phyloP scores from a whole-genome alignment of 2,329 filamentous ascomycete genomes.

The Alternaria gansuensis region DNA sequence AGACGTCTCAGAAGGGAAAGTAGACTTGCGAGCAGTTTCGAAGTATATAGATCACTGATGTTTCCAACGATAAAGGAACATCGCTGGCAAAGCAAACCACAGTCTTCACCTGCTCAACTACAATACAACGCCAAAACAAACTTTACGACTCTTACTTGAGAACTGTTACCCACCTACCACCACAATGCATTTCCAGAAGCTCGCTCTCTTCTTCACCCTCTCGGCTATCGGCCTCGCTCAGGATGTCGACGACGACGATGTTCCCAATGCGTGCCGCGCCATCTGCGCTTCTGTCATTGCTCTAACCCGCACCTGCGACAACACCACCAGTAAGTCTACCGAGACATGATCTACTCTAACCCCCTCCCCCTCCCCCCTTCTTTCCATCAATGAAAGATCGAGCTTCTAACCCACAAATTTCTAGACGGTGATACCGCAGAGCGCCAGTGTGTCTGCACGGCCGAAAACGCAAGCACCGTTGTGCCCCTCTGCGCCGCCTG shows the following conservation, averaged over 20 bases:
- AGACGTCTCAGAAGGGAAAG: constrained; percentile 10
- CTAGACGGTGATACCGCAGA: constrained; percentile 7
- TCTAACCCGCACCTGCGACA: constrained; percentile 7
- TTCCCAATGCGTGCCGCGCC: constrained; percentile 1
- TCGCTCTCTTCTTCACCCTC: constrained; percentile 12
- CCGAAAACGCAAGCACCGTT: constrained; percentile 7
- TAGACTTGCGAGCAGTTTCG: constrained; percentile 8
- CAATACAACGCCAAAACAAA: neutral
- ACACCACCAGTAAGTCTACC: constrained; percentile 7
- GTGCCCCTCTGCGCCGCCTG: constrained; percentile 11
- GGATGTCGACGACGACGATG: constrained; percentile 11
- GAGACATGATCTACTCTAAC: no score
- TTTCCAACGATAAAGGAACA: neutral
- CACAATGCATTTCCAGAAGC: constrained; percentile 13
- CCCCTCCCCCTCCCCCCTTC: no score
- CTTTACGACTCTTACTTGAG: constrained; percentile 4
- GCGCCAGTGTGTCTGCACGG: constrained; percentile 15
- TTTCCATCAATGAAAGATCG: no score
- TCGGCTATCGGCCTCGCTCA: constrained; percentile 11
- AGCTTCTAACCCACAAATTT: neutral
- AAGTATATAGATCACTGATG: neutral
- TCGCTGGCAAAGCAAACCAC: neutral
- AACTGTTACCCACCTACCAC: neutral
- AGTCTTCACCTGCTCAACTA: neutral
- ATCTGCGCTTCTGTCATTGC: constrained; percentile 4